Conservation (phyloP, 164 flowering plant genomes). For the Cinnamomum micranthum region DNA sequence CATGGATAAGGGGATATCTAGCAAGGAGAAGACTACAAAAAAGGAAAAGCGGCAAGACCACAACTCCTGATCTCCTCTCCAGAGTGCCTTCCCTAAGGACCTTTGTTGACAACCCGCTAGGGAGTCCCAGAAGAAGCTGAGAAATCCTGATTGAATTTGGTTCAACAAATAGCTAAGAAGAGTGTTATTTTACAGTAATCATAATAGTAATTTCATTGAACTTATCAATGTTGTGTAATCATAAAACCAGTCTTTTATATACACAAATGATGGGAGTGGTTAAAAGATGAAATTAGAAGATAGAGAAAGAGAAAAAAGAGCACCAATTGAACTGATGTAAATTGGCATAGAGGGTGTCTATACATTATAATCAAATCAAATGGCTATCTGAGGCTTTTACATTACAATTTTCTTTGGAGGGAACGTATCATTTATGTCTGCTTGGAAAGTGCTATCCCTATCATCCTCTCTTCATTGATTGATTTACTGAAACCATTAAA, state of each 20-base stretch:
- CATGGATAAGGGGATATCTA: constrained; percentile 83
- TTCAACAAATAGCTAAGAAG: background rate
- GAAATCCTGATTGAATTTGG: background rate
- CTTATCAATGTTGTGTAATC: background rate
- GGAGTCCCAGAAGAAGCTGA: background rate
- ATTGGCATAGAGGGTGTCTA: background rate
- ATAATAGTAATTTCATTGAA: background rate
- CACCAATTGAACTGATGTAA: background rate
- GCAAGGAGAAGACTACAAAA: constrained; percentile 78
- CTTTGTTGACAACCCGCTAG: constrained; percentile 24
- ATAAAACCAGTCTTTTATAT: background rate
- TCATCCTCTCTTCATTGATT: background rate
- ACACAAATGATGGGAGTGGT: background rate
- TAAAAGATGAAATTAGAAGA: background rate
- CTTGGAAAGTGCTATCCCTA: background rate
- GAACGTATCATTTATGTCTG: background rate
- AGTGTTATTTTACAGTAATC: background rate
- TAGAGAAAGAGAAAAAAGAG: background rate
- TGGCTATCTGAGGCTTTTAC: background rate
- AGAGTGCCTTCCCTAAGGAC: constrained; percentile 73
- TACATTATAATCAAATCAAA: background rate
- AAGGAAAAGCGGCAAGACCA: constrained; percentile 36
- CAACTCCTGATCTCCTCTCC: constrained; percentile 49
- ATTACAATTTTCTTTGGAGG: background rate
- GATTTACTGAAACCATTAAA: background rate